These are phyloP conservation scores for Kluyveromyces dobzhanskii DNA, from an alignment of 805 yeast species.

Conservation along the genomic window DNA sequence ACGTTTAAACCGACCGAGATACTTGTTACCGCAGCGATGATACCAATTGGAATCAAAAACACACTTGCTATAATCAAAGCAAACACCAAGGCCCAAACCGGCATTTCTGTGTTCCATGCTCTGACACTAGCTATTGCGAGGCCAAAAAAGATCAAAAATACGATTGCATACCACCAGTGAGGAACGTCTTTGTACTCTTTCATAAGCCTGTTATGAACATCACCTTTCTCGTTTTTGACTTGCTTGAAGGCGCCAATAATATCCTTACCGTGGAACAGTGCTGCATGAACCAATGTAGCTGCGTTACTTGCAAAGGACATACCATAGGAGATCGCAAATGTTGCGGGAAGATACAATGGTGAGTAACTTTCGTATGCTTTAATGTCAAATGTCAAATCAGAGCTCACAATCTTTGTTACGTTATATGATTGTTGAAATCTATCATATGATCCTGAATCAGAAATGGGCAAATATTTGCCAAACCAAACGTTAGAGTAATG, in stretches of 20 bases:
- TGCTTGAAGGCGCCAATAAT: constrained; percentile 35
- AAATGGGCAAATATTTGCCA: constrained; percentile 52
- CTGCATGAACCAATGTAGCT: constrained; percentile 47
- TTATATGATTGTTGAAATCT: constrained; percentile 43
- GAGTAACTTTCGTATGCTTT: constrained; percentile 49
- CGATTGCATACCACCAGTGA: constrained; percentile 48
- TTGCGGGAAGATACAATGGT: constrained; percentile 52
- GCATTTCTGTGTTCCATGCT: constrained; percentile 35
- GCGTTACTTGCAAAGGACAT: constrained; percentile 53
- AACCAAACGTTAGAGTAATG: constrained; percentile 51
- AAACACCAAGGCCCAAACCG: constrained; percentile 45
- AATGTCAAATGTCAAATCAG: constrained; percentile 35
- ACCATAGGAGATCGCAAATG: constrained; percentile 54
- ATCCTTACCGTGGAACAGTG: constrained; percentile 44
- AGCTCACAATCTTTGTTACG: constrained; percentile 40
- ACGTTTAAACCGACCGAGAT: constrained; percentile 51
- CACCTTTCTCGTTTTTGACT: constrained; percentile 5
- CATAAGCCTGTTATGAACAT: constrained; percentile 41
- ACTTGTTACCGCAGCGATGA: constrained; percentile 58
- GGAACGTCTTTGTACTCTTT: constrained; percentile 51
- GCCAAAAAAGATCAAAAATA: constrained; percentile 38
- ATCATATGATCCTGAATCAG: constrained; percentile 42
- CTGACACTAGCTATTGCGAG: constrained; percentile 35
- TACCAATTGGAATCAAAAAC: constrained; percentile 52
- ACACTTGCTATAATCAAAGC: constrained; percentile 46